A percentile compares a stretch with the other conserved stretches of the same genome.
phyloP scores from a whole-genome alignment of 2,329 filamentous ascomycete species.

The Lachnellula cervina region DNA sequence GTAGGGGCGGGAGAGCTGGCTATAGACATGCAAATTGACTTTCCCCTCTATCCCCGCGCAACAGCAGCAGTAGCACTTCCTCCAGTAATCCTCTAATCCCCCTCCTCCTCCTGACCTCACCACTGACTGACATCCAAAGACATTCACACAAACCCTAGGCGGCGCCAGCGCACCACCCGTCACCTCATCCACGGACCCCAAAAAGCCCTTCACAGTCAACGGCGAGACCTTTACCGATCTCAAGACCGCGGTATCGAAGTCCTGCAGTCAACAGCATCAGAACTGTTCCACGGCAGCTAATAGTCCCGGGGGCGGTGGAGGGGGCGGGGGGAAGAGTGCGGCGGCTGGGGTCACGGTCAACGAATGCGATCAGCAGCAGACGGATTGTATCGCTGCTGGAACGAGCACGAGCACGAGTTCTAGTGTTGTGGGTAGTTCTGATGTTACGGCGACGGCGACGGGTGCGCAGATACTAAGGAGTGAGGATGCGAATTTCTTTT shows the following conservation, averaged over 20 bases:
- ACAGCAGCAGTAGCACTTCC: background rate
- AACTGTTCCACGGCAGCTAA: constrained; percentile 14
- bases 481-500: constrained; percentile 12
- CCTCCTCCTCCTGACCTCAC: background rate
- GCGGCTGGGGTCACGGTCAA: constrained; percentile 13
- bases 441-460: background rate
- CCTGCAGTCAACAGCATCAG: constrained; percentile 18
- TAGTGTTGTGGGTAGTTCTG: background rate
- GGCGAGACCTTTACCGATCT: constrained; percentile 16
- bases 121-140: background rate
- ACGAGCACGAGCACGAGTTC: background rate
- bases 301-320: background rate
- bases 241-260: constrained; percentile 3
- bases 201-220: constrained; percentile 13
- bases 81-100: too few relatives aligned
- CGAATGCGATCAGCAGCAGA: constrained; percentile 17
- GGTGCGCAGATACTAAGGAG: constrained; percentile 7
- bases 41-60: background rate
- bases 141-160: constrained; percentile 4
- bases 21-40: background rate
- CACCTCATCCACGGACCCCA: background rate
- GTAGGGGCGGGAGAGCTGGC: background rate
- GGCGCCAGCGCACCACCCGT: background rate
- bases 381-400: background rate
- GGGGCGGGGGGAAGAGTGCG: background rate